Evolutionary conservation across 306 rosid species (phyloP).

Genomic region (Fragaria ananassa): DNA sequence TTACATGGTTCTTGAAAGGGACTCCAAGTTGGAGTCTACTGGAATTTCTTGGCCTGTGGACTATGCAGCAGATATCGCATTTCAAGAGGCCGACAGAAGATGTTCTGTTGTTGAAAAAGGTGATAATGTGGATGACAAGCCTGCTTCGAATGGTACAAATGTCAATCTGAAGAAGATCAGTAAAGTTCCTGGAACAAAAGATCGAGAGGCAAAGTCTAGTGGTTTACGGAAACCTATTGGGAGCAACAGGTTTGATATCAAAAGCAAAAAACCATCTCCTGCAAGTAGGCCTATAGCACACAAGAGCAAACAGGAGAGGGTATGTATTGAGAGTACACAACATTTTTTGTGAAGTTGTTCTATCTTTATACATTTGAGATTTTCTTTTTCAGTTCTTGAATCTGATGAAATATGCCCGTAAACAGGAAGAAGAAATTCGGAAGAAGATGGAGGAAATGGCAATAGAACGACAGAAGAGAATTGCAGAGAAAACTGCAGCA

Average conservation of each 20-base stretch:
- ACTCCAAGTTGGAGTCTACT: conserved; percentile 35
- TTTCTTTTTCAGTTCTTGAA: not conserved
- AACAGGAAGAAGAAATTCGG: conserved; percentile 63
- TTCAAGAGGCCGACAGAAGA: conserved; percentile 35
- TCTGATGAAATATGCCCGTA: conserved; percentile 25
- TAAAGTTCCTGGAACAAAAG: conserved; percentile 37
- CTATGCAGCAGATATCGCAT: conserved; percentile 47
- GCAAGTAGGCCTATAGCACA: conserved; percentile 43
- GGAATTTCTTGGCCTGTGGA: conserved; percentile 42
- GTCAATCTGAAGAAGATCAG: conserved; percentile 29
- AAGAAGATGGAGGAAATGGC: conserved; percentile 51
- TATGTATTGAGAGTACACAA: conserved; percentile 22
- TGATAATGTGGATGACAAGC: conserved; percentile 30
- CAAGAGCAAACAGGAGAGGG: conserved; percentile 62
- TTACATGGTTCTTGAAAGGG: conserved; percentile 34
- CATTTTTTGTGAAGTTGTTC: conserved; percentile 2
- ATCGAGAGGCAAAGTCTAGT: conserved; percentile 11
- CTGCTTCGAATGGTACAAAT: conserved; percentile 32
- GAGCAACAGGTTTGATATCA: conserved; percentile 12
- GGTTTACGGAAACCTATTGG: not conserved
- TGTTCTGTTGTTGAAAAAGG: conserved; percentile 33
- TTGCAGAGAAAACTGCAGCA: conserved; percentile 60
- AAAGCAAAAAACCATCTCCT: conserved; percentile 18
- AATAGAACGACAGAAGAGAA: conserved; percentile 57
- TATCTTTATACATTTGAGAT: not conserved